Evolutionary conservation across 1,284 basidiomycete genomes (phyloP), one percentile per base, ranked within the genome.

Genomic region (Melampsora larici-populina): DNA sequence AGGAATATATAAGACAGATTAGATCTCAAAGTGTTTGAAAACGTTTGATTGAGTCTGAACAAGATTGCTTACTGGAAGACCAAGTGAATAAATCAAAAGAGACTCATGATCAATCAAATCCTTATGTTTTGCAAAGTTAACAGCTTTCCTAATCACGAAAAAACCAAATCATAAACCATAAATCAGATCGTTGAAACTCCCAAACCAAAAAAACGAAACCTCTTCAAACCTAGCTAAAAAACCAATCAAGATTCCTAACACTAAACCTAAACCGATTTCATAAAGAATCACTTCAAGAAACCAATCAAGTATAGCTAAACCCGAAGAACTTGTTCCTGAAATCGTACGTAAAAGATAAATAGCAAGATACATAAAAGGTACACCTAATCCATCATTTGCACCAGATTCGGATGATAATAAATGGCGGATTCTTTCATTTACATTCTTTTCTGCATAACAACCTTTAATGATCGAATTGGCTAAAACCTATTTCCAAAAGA

Each of bases 311-410:
- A 86, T 71, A 24, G 82, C 83, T 5, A 72, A 67, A 15, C 81
- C 82, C 26, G 15, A 79, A 80, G 13, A 79, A 78, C 55, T 77
- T 81, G 79, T 29, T 82, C 79, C 64, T 63, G 79, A 63, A 82
- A 68, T 18, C 80, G 79, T 64, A 82, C 18, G 55, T 24, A 48
- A 78, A 83, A 85, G 76, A 85, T 81, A 70, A 82, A 82, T 9
- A 80, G 84, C 82, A 79, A 86, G 71, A 80, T 82, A 83, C 31
- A 82, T 78, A 48, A 82, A 82, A 0, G 81, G 81, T 46, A 82
- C 82, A 69, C 78, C 80, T 0, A 85, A 80, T 1, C 85, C 85
- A 68, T 86, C 85, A 79, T 86, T 86, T 9, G 85, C 85, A 36
- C 85, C 85, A 17, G 81, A 81, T 78, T 86, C 85, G 11, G 84